Conservation (phyloP, 495 filamentous ascomycete species). For the Neurospora tetrasperma region DNA sequence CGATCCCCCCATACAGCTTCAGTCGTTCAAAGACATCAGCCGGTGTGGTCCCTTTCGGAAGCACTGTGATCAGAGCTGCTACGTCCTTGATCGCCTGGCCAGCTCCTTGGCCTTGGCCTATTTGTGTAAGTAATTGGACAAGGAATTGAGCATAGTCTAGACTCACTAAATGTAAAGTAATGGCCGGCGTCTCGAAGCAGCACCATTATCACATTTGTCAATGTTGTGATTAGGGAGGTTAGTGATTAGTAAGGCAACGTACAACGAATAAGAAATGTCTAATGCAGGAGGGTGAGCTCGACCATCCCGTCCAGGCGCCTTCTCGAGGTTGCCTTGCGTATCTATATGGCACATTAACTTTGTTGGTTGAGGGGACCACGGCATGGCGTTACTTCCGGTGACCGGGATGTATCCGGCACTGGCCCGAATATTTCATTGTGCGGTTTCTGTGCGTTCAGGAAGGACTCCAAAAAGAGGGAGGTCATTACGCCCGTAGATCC, state of each 20-base stretch:
- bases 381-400: too few relatives aligned
- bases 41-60: slow-evolving; percentile 31
- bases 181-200: slow-evolving; percentile 55
- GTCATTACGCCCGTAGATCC: too few relatives aligned
- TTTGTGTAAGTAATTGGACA: neutral
- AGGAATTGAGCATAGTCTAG: neutral
- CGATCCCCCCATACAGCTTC: slow-evolving; percentile 42
- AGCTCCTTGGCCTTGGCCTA: slow-evolving; percentile 44
- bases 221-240: neutral
- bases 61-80: slow-evolving; percentile 41
- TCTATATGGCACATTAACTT: too few relatives aligned
- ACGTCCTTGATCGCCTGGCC: slow-evolving; percentile 53
- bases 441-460: too few relatives aligned
- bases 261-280: neutral
- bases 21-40: slow-evolving; percentile 38
- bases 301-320: too few relatives aligned
- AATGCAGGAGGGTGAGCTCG: neutral
- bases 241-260: neutral
- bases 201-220: slow-evolving; percentile 30
- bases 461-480: too few relatives aligned
- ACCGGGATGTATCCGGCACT: too few relatives aligned
- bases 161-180: slow-evolving; percentile 42
- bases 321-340: neutral
- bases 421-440: too few relatives aligned
- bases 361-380: too few relatives aligned